A percentile compares a stretch with the other conserved stretches of the same genome.
phyloP scores from a whole-genome alignment of 192 early-diverging fungal species.

The Backusella liffmaniae region DNA sequence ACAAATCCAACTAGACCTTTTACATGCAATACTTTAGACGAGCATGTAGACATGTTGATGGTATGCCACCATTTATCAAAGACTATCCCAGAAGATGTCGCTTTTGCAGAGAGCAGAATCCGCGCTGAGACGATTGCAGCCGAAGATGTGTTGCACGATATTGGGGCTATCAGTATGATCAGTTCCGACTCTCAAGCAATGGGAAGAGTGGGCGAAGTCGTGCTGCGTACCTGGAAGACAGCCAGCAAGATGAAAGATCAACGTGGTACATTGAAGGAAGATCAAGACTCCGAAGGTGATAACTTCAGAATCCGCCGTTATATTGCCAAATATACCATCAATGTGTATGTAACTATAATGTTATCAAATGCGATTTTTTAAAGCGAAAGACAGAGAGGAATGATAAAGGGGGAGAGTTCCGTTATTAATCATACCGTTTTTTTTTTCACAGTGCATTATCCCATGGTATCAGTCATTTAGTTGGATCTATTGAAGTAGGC shows the following conservation, averaged over 20 bases:
- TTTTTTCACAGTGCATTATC: slow-evolving; percentile 67
- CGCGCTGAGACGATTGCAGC: slow-evolving; percentile 96
- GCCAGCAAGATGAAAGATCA: slow-evolving; percentile 93
- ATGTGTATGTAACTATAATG: slow-evolving; percentile 65
- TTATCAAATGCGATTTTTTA: background rate
- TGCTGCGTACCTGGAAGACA: slow-evolving; percentile 91
- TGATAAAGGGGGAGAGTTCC: background rate
- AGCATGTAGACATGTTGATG: slow-evolving; percentile 99
- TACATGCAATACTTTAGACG: slow-evolving; percentile 94
- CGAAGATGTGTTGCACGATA: slow-evolving; percentile 94
- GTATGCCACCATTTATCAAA: slow-evolving; percentile 96
- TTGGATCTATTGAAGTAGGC: slow-evolving; percentile 92
- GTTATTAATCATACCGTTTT: background rate
- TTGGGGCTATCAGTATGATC: slow-evolving; percentile 94
- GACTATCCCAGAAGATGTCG: slow-evolving; percentile 93
- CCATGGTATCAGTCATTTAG: slow-evolving; percentile 81
- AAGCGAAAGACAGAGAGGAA: background rate
- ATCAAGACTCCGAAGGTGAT: slow-evolving; percentile 59
- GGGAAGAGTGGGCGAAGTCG: slow-evolving; percentile 95
- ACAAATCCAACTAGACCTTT: slow-evolving; percentile 97
- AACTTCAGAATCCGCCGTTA: slow-evolving; percentile 91
- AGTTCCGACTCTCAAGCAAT: slow-evolving; percentile 95
- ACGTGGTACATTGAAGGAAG: slow-evolving; percentile 61
- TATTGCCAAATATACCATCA: slow-evolving; percentile 97
- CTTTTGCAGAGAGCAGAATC: slow-evolving; percentile 96